Evolutionary conservation across 495 filamentous ascomycete species (phyloP).

Genomic region (Articulospora tetracladia): DNA sequence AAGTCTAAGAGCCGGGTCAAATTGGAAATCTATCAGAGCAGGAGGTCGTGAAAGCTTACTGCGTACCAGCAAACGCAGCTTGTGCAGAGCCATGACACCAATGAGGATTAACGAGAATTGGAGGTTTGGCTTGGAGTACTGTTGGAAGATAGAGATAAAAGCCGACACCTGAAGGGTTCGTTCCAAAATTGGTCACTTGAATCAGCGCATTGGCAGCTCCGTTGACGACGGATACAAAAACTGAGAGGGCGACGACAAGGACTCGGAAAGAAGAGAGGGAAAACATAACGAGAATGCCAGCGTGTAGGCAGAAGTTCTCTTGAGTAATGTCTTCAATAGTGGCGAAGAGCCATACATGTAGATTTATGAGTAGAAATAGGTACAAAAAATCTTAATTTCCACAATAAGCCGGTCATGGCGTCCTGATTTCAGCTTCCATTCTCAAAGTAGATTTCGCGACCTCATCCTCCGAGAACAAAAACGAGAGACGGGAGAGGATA

Average conservation of each 20-base stretch:
- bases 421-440: background rate
- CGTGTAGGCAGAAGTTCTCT: background rate
- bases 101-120: constrained; percentile 55
- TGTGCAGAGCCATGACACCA: constrained; percentile 50
- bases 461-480: background rate
- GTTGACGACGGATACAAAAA: constrained; percentile 1
- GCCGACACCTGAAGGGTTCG: constrained; percentile 46
- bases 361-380: background rate
- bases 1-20: constrained; percentile 23
- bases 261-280: background rate
- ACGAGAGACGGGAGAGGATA: background rate
- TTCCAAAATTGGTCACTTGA: constrained; percentile 34
- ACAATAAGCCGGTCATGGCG: background rate
- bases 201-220: constrained; percentile 25
- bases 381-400: background rate
- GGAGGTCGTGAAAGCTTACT: constrained; percentile 1
- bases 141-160: constrained; percentile 56
- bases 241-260: constrained; percentile 1
- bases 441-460: background rate
- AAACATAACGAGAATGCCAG: background rate
- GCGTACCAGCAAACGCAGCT: constrained; percentile 44
- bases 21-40: background rate
- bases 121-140: constrained; percentile 43
- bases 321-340: background rate
- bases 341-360: no score